Conservation (phyloP, 1,139 yeast species). For the Pichia sp. region DNA sequence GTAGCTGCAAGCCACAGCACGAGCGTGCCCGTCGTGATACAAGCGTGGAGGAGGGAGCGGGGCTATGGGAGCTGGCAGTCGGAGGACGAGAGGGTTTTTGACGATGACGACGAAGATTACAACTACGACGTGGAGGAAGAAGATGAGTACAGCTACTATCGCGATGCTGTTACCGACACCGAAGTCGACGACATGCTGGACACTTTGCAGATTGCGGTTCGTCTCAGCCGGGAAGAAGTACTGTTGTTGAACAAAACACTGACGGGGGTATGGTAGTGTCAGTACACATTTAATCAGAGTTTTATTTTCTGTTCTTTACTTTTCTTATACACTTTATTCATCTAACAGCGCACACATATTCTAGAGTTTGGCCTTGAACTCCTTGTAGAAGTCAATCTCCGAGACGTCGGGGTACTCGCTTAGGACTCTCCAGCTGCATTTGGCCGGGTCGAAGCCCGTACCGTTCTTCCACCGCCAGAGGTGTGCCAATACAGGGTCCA, state of each 20-base stretch:
- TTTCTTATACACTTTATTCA: neutral
- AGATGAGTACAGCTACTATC: neutral
- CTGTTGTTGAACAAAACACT: neutral
- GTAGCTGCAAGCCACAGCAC: conserved; percentile 7
- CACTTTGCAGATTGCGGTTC: neutral
- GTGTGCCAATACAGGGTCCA: conserved; percentile 24
- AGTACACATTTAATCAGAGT: no score
- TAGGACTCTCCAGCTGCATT: conserved; percentile 34
- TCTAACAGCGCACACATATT: neutral
- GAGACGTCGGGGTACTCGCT: conserved; percentile 30
- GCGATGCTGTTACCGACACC: neutral
- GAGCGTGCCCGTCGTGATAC: conserved; percentile 9
- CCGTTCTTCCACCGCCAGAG: conserved; percentile 35
- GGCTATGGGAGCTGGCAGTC: neutral
- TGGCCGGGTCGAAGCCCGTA: conserved; percentile 27
- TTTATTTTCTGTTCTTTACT: neutral
- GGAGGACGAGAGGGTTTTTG: no score
- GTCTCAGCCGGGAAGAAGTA: neutral
- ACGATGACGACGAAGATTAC: neutral
- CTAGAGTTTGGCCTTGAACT: neutral
- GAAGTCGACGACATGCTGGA: neutral
- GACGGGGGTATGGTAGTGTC: neutral
- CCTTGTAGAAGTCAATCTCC: conserved; percentile 29
- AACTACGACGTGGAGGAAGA: neutral
- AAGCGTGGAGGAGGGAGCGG: conserved; percentile 6